phyloP scores from a whole-genome alignment of 495 filamentous ascomycete species.

The Neurospora sp. region DNA sequence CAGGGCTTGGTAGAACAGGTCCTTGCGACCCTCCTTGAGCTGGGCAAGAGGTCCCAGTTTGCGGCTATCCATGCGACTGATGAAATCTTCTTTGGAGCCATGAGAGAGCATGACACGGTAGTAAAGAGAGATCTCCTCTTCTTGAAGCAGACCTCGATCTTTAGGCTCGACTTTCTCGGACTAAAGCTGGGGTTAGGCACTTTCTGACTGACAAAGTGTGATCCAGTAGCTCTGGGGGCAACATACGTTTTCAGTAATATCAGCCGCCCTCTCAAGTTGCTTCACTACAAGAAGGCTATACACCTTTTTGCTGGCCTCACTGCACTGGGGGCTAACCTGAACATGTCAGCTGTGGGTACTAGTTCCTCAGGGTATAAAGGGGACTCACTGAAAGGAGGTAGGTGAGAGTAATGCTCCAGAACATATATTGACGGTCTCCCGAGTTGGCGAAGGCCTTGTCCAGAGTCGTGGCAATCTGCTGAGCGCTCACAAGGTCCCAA shows the following conservation, averaged over 20 bases:
- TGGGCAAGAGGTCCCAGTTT: conserved; percentile 19
- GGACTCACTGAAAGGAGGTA: conserved; percentile 35
- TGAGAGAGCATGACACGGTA: conserved; percentile 21
- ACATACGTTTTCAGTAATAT: conserved; percentile 27
- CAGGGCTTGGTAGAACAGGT: conserved; percentile 21
- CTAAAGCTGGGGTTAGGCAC: conserved; percentile 9
- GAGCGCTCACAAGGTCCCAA: conserved; percentile 39
- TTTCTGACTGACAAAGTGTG: not conserved
- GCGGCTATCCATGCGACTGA: conserved; percentile 17
- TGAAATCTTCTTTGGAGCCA: conserved; percentile 22
- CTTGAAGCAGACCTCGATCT: conserved; percentile 19
- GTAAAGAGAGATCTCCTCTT: conserved; percentile 27
- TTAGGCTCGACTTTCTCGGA: conserved; percentile 14
- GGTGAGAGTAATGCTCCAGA: conserved; percentile 34
- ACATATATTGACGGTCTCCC: conserved; percentile 29
- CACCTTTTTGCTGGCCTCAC: conserved; percentile 27
- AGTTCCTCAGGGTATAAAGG: not conserved
- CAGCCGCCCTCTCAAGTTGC: conserved; percentile 34
- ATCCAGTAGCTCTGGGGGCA: not conserved
- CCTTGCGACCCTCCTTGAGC: conserved; percentile 23
- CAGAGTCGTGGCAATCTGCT: conserved; percentile 38
- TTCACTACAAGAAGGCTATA: conserved; percentile 31
- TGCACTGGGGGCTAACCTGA: conserved; percentile 26
- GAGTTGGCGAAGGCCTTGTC: conserved; percentile 30
- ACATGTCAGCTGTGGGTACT: conserved; percentile 14